Evolutionary conservation across 331 rosid genomes (phyloP).

Genomic region (Erythrophleum ivorense): DNA sequence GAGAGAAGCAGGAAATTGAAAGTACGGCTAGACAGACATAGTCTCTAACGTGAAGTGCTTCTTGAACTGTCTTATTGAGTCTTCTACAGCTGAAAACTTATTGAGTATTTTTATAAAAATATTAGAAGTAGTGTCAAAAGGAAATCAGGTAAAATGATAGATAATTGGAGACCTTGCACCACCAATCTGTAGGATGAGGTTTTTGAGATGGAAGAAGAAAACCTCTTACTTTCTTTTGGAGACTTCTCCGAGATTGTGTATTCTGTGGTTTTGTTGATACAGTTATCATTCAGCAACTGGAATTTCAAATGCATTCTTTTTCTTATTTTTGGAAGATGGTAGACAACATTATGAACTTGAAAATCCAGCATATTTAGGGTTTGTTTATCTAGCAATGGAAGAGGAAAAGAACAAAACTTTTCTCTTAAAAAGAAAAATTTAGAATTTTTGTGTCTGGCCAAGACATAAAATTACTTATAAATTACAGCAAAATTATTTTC

Average conservation of each 20-base stretch:
- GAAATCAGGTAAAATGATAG: background rate
- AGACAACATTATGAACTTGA: background rate
- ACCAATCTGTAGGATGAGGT: background rate
- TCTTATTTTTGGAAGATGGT: background rate
- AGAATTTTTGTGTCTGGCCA: no score
- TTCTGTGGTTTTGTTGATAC: conserved; percentile 12
- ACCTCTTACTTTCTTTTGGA: background rate
- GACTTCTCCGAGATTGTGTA: background rate
- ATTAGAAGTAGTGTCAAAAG: background rate
- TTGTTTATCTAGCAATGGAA: background rate
- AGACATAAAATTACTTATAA: no score
- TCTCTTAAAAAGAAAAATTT: no score
- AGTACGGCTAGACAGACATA: background rate
- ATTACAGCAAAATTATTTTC: no score
- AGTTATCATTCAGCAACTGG: background rate
- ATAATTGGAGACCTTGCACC: background rate
- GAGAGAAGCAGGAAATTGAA: no score
- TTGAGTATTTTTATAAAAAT: background rate
- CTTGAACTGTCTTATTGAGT: background rate
- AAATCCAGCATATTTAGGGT: background rate
- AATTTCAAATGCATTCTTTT: background rate
- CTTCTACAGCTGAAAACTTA: background rate
- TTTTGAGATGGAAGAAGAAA: background rate
- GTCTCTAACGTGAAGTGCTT: conserved; percentile 2
- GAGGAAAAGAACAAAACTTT: no score